Evolutionary conservation across 495 filamentous ascomycete genomes (phyloP).

Genomic region (Bathelium albidoporum): DNA sequence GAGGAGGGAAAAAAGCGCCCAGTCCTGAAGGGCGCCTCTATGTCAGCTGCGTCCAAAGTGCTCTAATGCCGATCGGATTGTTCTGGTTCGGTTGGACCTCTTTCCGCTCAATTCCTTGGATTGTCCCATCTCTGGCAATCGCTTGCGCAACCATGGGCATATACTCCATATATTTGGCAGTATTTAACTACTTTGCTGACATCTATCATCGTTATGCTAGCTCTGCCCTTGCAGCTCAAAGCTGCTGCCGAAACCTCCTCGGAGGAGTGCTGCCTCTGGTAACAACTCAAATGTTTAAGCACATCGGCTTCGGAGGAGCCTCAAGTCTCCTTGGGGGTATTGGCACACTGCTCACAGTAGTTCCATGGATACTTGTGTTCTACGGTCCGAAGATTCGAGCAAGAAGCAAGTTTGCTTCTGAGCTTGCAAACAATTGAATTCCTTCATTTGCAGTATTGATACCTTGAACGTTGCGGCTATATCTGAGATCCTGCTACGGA

Average conservation of each 20-base stretch:
- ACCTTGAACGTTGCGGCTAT: neutral
- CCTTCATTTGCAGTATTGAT: neutral
- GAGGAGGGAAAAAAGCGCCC: conserved; percentile 22
- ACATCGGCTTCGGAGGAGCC: conserved; percentile 61
- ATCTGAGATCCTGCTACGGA: neutral
- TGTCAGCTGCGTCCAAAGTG: conserved; percentile 65
- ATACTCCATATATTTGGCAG: conserved; percentile 76
- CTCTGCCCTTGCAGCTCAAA: conserved; percentile 81
- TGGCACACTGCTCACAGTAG: conserved; percentile 56
- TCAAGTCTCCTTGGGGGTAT: conserved; percentile 69
- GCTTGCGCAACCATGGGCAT: conserved; percentile 77
- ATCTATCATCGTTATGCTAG: conserved; percentile 76
- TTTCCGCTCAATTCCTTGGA: conserved; percentile 60
- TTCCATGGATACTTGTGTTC: conserved; percentile 79
- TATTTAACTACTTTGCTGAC: conserved; percentile 94
- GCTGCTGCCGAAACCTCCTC: conserved; percentile 72
- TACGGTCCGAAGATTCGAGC: conserved; percentile 71
- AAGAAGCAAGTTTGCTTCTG: conserved; percentile 61
- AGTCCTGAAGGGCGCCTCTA: conserved; percentile 74
- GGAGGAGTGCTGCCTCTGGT: conserved; percentile 76
- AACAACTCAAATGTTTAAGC: conserved; percentile 58
- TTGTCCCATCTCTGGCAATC: conserved; percentile 62
- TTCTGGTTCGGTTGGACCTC: conserved; percentile 79
- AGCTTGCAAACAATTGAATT: conserved; percentile 21
- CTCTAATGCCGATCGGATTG: conserved; percentile 60